Percentiles rank a stretch among this genome's conserved stretches.
Evolutionary conservation across 2,329 filamentous ascomycete species (phyloP).

Genomic region (Hymenoscyphus occultus): DNA sequence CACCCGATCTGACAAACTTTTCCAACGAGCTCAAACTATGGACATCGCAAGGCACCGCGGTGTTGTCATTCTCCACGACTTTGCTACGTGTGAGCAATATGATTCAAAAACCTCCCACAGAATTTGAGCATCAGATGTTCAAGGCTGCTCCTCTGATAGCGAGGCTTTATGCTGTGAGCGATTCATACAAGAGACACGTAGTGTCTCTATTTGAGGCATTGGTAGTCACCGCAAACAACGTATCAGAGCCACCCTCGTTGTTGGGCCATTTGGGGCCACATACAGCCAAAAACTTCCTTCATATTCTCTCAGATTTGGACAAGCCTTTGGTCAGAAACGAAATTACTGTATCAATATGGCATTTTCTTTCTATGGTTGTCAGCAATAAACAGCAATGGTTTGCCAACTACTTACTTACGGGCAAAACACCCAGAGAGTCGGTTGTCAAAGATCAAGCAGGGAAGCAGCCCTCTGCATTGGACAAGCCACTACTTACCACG

Average conservation of each 20-base stretch:
- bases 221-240: slow-evolving; percentile 63
- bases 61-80: slow-evolving; percentile 64
- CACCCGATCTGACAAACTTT: slow-evolving; percentile 61
- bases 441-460: slow-evolving; percentile 51
- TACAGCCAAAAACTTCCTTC: slow-evolving; percentile 79
- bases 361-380: slow-evolving; percentile 80
- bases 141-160: slow-evolving; percentile 75
- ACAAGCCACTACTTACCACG: slow-evolving; percentile 67
- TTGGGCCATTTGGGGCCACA: slow-evolving; percentile 83
- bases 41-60: slow-evolving; percentile 59
- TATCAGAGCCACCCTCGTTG: slow-evolving; percentile 85
- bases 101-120: slow-evolving; percentile 58
- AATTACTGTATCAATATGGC: slow-evolving; percentile 73
- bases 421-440: slow-evolving; percentile 75
- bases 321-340: slow-evolving; percentile 65
- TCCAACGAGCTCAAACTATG: slow-evolving; percentile 53
- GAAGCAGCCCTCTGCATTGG: slow-evolving; percentile 43
- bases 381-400: slow-evolving; percentile 94
- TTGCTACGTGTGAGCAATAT: slow-evolving; percentile 69
- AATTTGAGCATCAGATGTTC: slow-evolving; percentile 76
- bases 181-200: slow-evolving; percentile 62
- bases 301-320: slow-evolving; percentile 72
- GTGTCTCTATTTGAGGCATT: slow-evolving; percentile 70
- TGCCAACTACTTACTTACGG: slow-evolving; percentile 87
- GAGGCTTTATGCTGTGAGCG: slow-evolving; percentile 69